A percentile compares a stretch with the other conserved stretches of the same genome.
Conservation (phyloP, 371 early-diverging fungal genomes). For the Basidiobolus heterosporus region DNA sequence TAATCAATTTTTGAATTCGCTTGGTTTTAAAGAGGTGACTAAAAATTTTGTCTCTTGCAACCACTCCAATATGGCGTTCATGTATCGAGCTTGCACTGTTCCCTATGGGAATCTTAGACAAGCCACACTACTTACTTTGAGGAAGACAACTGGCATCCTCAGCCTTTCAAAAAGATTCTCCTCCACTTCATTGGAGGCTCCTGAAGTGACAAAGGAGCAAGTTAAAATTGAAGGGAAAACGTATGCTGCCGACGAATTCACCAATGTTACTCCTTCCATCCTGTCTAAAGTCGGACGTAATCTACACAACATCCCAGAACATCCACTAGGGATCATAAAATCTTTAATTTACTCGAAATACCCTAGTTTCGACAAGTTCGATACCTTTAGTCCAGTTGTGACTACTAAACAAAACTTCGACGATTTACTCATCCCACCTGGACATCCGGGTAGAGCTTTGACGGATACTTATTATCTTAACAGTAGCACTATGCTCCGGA, state of each 20-base stretch:
- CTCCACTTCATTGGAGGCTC: no score
- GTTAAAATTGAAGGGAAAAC: slow-evolving; percentile 13
- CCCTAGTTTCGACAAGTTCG: slow-evolving; percentile 39
- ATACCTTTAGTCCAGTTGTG: slow-evolving; percentile 61
- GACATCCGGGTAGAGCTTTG: slow-evolving; percentile 67
- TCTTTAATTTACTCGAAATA: slow-evolving; percentile 50
- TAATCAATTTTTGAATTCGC: no score
- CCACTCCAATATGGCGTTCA: no score
- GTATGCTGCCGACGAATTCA: slow-evolving; percentile 43
- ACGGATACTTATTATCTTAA: slow-evolving; percentile 92
- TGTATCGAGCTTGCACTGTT: no score
- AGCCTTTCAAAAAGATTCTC: no score
- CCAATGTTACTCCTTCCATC: slow-evolving; percentile 66
- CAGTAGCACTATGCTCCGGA: slow-evolving; percentile 55
- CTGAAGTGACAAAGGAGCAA: no score
- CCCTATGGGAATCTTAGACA: no score
- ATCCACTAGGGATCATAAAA: slow-evolving; percentile 78
- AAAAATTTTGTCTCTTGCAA: no score
- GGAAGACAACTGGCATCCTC: no score
- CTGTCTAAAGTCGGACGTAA: slow-evolving; percentile 56
- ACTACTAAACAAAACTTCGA: slow-evolving; percentile 81
- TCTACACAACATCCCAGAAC: slow-evolving; percentile 62
- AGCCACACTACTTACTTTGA: no score
- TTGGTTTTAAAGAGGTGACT: no score
- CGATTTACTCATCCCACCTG: slow-evolving; percentile 57